Conservation (phyloP, 176 grass and related monocot species). For the Oryza coarctata region DNA sequence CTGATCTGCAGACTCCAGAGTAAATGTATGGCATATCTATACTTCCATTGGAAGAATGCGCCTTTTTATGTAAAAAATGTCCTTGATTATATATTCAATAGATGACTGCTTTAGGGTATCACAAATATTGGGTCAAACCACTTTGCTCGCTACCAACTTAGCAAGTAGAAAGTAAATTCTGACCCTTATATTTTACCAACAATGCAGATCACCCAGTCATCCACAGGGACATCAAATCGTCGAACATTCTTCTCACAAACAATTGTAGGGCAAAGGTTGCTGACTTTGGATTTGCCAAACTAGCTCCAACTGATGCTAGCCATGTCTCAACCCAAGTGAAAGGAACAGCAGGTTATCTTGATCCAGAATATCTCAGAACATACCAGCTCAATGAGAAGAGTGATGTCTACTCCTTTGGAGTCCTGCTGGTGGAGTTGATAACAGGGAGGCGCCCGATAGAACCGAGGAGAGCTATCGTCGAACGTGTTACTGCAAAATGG, state of each 20-base stretch:
- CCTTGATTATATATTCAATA: background rate
- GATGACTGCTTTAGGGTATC: background rate
- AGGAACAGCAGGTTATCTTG: slow-evolving; percentile 77
- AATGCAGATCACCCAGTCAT: slow-evolving; percentile 80
- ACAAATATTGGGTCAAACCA: background rate
- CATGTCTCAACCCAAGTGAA: slow-evolving; percentile 79
- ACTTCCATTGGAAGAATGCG: slow-evolving; percentile 9
- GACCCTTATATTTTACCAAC: slow-evolving; percentile 7
- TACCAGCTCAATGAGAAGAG: slow-evolving; percentile 75
- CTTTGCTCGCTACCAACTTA: background rate
- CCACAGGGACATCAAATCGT: slow-evolving; percentile 94
- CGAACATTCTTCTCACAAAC: slow-evolving; percentile 74
- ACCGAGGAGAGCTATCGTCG: slow-evolving; percentile 44
- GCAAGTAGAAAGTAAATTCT: background rate
- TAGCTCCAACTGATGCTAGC: slow-evolving; percentile 46
- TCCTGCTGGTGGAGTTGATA: slow-evolving; percentile 64
- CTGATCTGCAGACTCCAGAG: slow-evolving; percentile 1
- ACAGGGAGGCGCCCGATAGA: slow-evolving; percentile 65
- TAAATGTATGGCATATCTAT: background rate
- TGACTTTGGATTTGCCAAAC: slow-evolving; percentile 73
- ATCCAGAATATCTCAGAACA: slow-evolving; percentile 71
- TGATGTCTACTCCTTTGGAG: slow-evolving; percentile 76
- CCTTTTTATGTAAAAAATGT: background rate
- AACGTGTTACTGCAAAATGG: slow-evolving; percentile 76
- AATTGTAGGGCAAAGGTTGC: slow-evolving; percentile 69